Conservation (phyloP, 345 rosid genomes). For the Arabidopsis thaliana region DNA sequence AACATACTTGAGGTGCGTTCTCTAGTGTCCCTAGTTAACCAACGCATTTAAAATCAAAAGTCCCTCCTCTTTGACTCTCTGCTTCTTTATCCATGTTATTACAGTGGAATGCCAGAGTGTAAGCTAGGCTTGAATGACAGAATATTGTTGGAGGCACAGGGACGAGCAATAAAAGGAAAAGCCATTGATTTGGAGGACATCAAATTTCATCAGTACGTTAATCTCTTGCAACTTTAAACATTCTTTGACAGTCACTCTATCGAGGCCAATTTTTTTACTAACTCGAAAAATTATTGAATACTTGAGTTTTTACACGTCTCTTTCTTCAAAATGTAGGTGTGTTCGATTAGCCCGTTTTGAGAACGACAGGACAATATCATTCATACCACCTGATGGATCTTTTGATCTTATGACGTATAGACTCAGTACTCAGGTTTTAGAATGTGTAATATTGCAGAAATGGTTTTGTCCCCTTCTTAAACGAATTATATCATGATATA, state of each 20-base stretch:
- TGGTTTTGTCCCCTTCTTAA: not conserved
- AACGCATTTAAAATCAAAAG: slow-evolving; percentile 6
- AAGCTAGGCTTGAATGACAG: slow-evolving; percentile 85
- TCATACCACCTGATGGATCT: slow-evolving; percentile 80
- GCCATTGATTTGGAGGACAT: slow-evolving; percentile 86
- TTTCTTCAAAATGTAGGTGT: slow-evolving; percentile 53
- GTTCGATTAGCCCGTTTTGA: slow-evolving; percentile 85
- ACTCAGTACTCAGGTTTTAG: slow-evolving; percentile 72
- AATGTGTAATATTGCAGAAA: slow-evolving; percentile 7
- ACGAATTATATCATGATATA: not conserved
- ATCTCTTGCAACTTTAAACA: slow-evolving; percentile 14
- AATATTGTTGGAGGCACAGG: slow-evolving; percentile 80
- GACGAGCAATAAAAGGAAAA: slow-evolving; percentile 74
- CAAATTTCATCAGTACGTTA: slow-evolving; percentile 80
- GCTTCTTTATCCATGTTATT: slow-evolving; percentile 9
- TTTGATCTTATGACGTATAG: slow-evolving; percentile 84
- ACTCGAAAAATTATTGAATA: not conserved
- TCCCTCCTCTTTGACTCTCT: slow-evolving; percentile 25
- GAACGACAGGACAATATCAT: slow-evolving; percentile 77
- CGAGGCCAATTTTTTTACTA: not conserved
- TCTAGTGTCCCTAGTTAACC: slow-evolving; percentile 25
- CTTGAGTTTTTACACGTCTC: not conserved
- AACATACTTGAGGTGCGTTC: slow-evolving; percentile 78
- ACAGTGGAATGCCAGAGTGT: slow-evolving; percentile 89
- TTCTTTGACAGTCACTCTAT: not conserved